Evolutionary conservation across 2,329 filamentous ascomycete species (phyloP).

Genomic region (Xylaria sp.): DNA sequence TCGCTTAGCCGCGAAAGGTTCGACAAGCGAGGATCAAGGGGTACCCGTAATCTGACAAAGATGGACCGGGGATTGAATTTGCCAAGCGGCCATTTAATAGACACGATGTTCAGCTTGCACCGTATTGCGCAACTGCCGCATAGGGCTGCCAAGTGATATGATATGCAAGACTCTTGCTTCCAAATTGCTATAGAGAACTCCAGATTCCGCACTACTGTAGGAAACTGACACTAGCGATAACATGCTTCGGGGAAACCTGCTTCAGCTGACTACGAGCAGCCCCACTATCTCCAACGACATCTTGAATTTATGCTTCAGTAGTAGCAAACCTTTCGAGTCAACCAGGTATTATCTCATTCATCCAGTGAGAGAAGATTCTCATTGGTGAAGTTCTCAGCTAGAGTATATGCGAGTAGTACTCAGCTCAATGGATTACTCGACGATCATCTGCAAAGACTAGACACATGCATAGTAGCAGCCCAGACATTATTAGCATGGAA

Average conservation of each 20-base stretch:
- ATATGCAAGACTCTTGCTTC: background rate
- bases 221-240: background rate
- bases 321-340: background rate
- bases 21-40: no score
- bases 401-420: background rate
- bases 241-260: background rate
- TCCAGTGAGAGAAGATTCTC: background rate
- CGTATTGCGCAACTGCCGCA: background rate
- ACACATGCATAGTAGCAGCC: background rate
- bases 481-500: no score
- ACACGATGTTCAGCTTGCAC: background rate
- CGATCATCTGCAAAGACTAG: background rate
- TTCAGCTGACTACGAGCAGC: background rate
- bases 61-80: no score
- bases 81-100: background rate
- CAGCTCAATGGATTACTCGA: background rate
- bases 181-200: background rate
- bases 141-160: background rate
- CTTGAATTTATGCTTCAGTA: background rate
- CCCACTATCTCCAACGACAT: background rate
- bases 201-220: background rate
- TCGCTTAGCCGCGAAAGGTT: no score
- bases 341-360: background rate
- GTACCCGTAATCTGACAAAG: no score
- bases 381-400: background rate